Conservation (phyloP, 306 rosid genomes). For the Fragaria iinumae region DNA sequence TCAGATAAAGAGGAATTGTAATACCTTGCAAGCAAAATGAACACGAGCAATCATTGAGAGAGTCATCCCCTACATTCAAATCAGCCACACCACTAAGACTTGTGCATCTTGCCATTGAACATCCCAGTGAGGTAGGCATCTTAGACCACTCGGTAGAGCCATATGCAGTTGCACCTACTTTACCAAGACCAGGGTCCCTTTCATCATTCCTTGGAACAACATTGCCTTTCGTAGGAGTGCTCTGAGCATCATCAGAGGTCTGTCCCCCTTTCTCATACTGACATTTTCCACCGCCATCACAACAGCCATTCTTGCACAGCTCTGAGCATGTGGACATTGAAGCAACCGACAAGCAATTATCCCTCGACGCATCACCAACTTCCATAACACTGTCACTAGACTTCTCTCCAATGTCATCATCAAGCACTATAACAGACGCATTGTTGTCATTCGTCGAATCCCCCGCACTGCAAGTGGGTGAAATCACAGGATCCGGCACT, state of each 20-base stretch:
- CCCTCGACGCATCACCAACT: conserved; percentile 30
- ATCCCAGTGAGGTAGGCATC: conserved; percentile 34
- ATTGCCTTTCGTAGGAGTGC: conserved; percentile 14
- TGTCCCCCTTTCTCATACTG: conserved; percentile 21
- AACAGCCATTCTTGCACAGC: conserved; percentile 10
- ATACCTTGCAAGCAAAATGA: conserved; percentile 87
- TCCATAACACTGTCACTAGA: conserved; percentile 7
- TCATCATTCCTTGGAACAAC: conserved; percentile 28
- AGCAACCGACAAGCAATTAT: conserved; percentile 27
- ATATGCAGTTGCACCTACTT: conserved; percentile 27
- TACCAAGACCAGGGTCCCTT: conserved; percentile 17
- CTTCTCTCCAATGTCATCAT: conserved; percentile 15
- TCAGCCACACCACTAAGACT: conserved; percentile 32
- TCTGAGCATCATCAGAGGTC: conserved; percentile 23
- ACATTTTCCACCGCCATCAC: conserved; percentile 22
- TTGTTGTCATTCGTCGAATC: conserved; percentile 15
- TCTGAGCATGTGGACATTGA: conserved; percentile 15
- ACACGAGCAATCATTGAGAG: conserved; percentile 64
- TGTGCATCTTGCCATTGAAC: conserved; percentile 58
- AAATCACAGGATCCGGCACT: conserved; percentile 17
- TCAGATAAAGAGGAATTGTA: not conserved
- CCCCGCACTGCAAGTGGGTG: conserved; percentile 27
- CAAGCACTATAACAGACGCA: conserved; percentile 16
- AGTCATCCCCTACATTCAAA: conserved; percentile 31
- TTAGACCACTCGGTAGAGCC: conserved; percentile 25